Evolutionary conservation across 805 yeast species (phyloP).

Genomic region (Pichia californica): DNA sequence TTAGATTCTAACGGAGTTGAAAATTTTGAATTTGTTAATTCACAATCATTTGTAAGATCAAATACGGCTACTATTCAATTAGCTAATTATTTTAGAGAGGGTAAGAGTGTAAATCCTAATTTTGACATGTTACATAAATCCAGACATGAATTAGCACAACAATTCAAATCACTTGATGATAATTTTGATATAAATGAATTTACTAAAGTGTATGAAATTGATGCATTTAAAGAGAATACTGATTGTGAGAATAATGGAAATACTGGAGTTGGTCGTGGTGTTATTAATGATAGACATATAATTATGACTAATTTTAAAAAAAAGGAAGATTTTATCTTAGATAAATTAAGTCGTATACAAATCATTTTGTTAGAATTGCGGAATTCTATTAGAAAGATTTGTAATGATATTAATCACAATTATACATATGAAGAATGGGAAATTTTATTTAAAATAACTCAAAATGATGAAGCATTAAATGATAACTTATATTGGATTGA

Average conservation of each 20-base stretch:
- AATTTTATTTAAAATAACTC: slow-evolving; percentile 29
- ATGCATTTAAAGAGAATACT: not conserved
- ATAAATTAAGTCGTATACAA: slow-evolving; percentile 20
- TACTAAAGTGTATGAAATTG: slow-evolving; percentile 1
- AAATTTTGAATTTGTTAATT: slow-evolving; percentile 16
- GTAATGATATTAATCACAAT: slow-evolving; percentile 35
- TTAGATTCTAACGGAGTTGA: slow-evolving; percentile 14
- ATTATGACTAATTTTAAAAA: slow-evolving; percentile 19
- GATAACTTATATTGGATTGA: slow-evolving; percentile 53
- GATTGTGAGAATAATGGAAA: no score
- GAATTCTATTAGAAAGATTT: slow-evolving; percentile 27
- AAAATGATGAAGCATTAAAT: slow-evolving; percentile 16
- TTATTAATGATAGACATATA: slow-evolving; percentile 6
- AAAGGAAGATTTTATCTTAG: slow-evolving; percentile 22
- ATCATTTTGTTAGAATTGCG: slow-evolving; percentile 28
- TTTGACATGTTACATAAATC: slow-evolving; percentile 2
- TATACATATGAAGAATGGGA: slow-evolving; percentile 52
- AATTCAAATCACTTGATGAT: slow-evolving; percentile 17
- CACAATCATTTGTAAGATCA: slow-evolving; percentile 13
- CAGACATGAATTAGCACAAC: slow-evolving; percentile 9
- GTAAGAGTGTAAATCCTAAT: slow-evolving; percentile 10
- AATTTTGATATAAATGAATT: slow-evolving; percentile 8
- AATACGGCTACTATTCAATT: slow-evolving; percentile 17
- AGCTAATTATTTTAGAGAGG: slow-evolving; percentile 20
- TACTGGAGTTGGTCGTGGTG: no score